Base-by-base conservation (phyloP, 257 asterid species). In the Verbascum thapsus region DNA sequence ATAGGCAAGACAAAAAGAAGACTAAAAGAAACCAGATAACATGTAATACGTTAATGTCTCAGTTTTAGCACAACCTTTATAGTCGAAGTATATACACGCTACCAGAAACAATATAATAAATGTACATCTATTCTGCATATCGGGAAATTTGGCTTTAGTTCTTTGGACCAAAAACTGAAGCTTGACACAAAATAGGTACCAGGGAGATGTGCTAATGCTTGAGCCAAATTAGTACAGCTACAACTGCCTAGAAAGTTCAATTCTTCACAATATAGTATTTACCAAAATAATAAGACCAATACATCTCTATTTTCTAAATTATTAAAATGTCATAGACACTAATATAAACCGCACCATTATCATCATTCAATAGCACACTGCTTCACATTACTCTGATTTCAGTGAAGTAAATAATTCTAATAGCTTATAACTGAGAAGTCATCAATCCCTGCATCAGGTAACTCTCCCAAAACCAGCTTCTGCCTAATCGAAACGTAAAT, bases 1-100 rank as follows among this genome's bases (percentile, higher is more conserved):
- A 32, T 10, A 7, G 62, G 53, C 37, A 43, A 59, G 20, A 60
- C 8, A 49, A 41, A 61, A 42, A 37, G 50, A 43, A 59, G 20
- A 60, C 8, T 43, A 41, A 61, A 42, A 37, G 50, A 67, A 53
- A 54, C 55, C 17, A 43, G 34, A 19, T 54, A 5, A 23, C 11
- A n/a, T 26, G 17, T 49, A 19, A 17, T 19, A 12, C 20, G 10
- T 10, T 6, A 19, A 6, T 39, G 9, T 16, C 18, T 16, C 13
- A 59, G 13, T 9, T 54, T 1, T 26, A 26, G 5, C 34, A 35
- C 53, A 18, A 15, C 44, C 8, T 30, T 7, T 45, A 8, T n/a
- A n/a, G n/a, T n/a, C n/a, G 2, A 53, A 60, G 5, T 22, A 0
- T 7, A 64, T 30, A 39, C 17, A 64, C n/a, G 47, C 61, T 12